Evolutionary conservation across 2,329 filamentous ascomycete species (phyloP), one percentile per base, ranked within the genome.

Genomic region (Leptographium radiaticola): DNA sequence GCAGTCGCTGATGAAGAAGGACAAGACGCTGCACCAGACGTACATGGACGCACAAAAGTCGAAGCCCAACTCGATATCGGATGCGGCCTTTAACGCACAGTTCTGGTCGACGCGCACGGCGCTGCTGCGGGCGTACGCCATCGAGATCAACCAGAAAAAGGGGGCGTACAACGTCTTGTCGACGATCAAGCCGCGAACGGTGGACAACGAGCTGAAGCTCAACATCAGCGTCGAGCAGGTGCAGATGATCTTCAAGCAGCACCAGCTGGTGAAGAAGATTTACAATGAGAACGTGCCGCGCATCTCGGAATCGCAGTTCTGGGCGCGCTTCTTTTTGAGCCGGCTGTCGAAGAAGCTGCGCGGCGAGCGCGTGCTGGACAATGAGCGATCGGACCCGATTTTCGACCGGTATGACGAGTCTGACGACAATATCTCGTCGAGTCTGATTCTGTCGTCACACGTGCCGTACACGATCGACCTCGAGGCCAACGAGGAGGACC

Each of bases 161-260:
- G 93, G 91, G 7, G 83, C 89, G 4, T 96, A 96, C 70, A 97
- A 98, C 62, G 90, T 97, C 8, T 75, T 98, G 18, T 90, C 93
- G 0, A 86, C 87, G 18, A 83, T 97, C 61, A 95, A 94, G 65
- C 86, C 87, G 8, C 80, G 83, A 53, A 80, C 85, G 7, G 82
- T 87, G 54, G 83, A 88, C 60, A 84, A 84, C 58, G 81, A 84
- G 56, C 76, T 84, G 46, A 89, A 86, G 67, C 75, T 62, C 61
- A 90, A 87, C 63, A 84, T 98, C 58, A 93, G 83, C 60, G 84
- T 89, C 56, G 90, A 96, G 68, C 90, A 97, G 68, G 88, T 97
- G 51, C 86, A 90, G 63, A 80, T 95, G 64, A 93, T 98, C 52
- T 90, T 98, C 68, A 83, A 80, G 56, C 93, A 97, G 66, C 91